phyloP scores from a whole-genome alignment of 257 asterid genomes.

The Scutellaria baicalensis region DNA sequence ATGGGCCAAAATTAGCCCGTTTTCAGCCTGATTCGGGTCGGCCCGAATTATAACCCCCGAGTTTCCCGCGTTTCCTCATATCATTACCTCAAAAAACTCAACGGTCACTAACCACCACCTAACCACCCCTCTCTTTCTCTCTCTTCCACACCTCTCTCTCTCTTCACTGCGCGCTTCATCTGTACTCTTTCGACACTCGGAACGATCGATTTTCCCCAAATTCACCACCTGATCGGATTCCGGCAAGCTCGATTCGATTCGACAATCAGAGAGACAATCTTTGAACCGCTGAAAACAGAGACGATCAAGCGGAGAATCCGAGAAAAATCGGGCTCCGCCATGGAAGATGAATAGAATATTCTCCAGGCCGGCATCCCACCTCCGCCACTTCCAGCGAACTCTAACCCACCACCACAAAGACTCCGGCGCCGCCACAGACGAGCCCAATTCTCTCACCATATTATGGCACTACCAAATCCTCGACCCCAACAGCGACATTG shows the following conservation, averaged over 20 bases:
- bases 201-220: background rate
- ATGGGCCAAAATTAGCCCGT: too few species aligned
- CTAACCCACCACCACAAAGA: conserved; percentile 24
- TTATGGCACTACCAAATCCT: conserved; percentile 75
- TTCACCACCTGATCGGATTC: background rate
- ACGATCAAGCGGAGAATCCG: conserved; percentile 37
- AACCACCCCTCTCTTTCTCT: background rate
- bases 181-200: background rate
- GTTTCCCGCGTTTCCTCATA: conserved; percentile 27
- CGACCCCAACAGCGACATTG: conserved; percentile 86
- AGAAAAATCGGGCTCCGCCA: conserved; percentile 64
- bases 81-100: conserved; percentile 21
- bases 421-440: conserved; percentile 25
- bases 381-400: conserved; percentile 68
- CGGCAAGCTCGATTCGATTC: background rate
- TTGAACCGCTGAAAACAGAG: background rate
- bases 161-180: background rate
- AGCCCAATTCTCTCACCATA: conserved; percentile 46
- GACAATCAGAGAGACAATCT: background rate
- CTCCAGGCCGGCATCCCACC: conserved; percentile 69
- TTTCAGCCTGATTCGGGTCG: too few species aligned
- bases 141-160: background rate
- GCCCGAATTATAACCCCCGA: conserved; percentile 9
- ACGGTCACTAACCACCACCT: conserved; percentile 25
- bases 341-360: conserved; percentile 93